Base-by-base conservation (phyloP, 768 basidiomycete species). In the Russula olivacea region DNA sequence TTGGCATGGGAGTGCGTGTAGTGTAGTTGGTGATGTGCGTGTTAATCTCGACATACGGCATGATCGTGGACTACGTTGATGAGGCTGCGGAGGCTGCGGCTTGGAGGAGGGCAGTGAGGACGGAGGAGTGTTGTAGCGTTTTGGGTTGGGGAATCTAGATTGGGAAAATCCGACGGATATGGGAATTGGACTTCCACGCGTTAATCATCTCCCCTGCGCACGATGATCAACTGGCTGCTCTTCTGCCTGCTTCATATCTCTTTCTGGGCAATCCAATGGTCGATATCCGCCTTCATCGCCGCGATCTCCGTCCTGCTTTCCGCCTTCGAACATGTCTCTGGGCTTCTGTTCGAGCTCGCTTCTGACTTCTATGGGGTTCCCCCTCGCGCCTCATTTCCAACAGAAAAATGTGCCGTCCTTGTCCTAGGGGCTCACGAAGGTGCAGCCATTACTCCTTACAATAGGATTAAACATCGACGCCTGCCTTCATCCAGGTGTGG, bases 361-460 rank as follows among this genome's bases (percentile, higher is more conserved):
- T 70, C 60, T 8, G 59, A 62, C 48, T 50, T 54, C 30, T 66
- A 38, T 58, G 55, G 66, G n/a, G 48, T 69, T 11, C 59, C 64
- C 19, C 69, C 71, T 19, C 70, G 69, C 62, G 62, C 61, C 19
- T 70, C 71, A 1, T 70, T 66, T 63, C 65, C 47, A n/a, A 65
- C 69, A 7, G 59, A 68, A 43, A 68, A 72, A 30, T 70, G 74
- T 53, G 74, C 74, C 19, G 59, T 74, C 6, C 64, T 74, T 14
- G 68, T 74, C 48, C 51, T 74, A 25, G 73, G 71, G 36, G 74
- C 68, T 14, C 71, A 74, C 51, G 69, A 70, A 61, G 72, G 73
- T 71, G 47, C 61, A 62, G 62, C 19, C 56, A 5, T 56, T 49
- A 25, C 55, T 21, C 25, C 28, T 54, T 58, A 12, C 11, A 34